Percentiles rank a stretch among this genome's conserved stretches.
These are phyloP conservation scores for Solanum sejunctum DNA, from an alignment of 257 asterid genomes.

Conservation along the genomic window DNA sequence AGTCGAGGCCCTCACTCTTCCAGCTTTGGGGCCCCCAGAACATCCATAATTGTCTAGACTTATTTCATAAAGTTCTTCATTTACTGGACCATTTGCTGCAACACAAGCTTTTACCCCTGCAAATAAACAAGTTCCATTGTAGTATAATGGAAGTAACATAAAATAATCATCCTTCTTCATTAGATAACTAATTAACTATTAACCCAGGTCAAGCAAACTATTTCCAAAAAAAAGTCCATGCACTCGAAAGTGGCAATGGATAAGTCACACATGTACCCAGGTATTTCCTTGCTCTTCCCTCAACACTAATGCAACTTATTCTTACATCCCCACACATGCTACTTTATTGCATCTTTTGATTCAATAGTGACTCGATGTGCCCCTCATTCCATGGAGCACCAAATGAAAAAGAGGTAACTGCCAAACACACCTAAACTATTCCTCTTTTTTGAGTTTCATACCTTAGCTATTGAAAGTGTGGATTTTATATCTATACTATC, in stretches of 20 bases:
- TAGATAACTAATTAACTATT: neutral
- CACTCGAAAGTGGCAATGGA: neutral
- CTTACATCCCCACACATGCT: neutral
- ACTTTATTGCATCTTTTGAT: neutral
- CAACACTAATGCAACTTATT: neutral
- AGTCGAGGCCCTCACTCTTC: constrained; percentile 46
- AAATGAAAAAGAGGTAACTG: neutral
- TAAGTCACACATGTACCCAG: neutral
- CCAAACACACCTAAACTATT: no score
- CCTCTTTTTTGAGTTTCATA: no score
- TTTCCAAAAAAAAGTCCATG: neutral
- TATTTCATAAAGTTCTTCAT: constrained; percentile 75
- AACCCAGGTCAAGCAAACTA: neutral
- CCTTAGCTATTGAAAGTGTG: no score
- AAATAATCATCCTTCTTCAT: neutral
- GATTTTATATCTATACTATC: no score
- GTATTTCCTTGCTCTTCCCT: neutral
- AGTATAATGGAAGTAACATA: neutral
- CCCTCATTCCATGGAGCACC: neutral
- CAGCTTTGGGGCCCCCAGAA: constrained; percentile 62
- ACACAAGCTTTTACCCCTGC: constrained; percentile 75
- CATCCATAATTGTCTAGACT: constrained; percentile 70
- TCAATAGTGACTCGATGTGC: neutral
- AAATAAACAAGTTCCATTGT: neutral
- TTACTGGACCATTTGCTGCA: constrained; percentile 37